phyloP scores from a whole-genome alignment of 371 early-diverging fungal genomes.

The Mycotypha africana region DNA sequence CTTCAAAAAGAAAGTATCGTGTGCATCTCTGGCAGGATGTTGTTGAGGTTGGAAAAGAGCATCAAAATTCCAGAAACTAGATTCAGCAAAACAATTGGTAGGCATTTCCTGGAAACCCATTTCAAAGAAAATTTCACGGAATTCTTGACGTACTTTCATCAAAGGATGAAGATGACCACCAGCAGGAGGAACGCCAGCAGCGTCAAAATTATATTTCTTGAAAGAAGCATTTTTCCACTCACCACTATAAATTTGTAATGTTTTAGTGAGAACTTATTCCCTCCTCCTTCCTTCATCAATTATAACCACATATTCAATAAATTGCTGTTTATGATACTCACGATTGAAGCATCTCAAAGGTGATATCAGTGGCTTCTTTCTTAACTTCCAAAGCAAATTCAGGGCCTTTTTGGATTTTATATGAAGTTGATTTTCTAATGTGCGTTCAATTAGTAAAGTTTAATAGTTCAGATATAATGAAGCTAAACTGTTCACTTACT shows the following conservation, averaged over 20 bases:
- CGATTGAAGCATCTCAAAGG: constrained; percentile 89
- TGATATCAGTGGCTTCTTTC: constrained; percentile 95
- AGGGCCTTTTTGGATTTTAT: constrained; percentile 84
- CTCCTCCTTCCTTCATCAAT: background rate
- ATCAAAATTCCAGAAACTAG: constrained; percentile 99
- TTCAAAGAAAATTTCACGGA: constrained; percentile 99
- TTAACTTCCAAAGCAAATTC: constrained; percentile 79
- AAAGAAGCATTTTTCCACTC: constrained; percentile 90
- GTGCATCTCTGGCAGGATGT: constrained; percentile 98
- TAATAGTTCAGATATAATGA: background rate
- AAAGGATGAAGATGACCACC: constrained; percentile 98
- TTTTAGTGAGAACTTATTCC: constrained; percentile 9
- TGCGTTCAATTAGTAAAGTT: background rate
- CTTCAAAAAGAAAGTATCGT: constrained; percentile 99
- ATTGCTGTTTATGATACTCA: constrained; percentile 14
- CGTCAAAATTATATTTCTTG: constrained; percentile 99
- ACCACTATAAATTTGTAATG: constrained; percentile 59
- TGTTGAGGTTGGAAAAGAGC: constrained; percentile 99
- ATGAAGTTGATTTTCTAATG: constrained; percentile 77
- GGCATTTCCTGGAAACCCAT: constrained; percentile 99
- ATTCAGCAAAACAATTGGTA: constrained; percentile 97
- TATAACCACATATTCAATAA: background rate
- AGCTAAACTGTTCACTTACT: too few relatives aligned
- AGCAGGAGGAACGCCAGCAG: constrained; percentile 77
- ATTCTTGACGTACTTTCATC: constrained; percentile 99